Base-by-base conservation (phyloP, 768 basidiomycete genomes). In the Lyophyllum shimeji region DNA sequence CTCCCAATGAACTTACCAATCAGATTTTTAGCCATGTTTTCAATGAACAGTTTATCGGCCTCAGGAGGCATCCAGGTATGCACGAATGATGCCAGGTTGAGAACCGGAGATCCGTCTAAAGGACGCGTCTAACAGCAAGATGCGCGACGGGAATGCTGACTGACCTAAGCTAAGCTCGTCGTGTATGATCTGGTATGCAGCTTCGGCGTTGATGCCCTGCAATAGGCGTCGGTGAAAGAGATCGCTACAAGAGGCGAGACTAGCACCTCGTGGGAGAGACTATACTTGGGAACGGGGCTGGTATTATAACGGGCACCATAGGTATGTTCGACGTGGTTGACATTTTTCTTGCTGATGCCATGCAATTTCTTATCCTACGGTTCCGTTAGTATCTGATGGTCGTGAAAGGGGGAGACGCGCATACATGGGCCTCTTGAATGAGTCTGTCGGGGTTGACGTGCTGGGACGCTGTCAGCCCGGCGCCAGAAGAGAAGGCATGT, bases 361-460 rank as follows among this genome's bases (percentile, higher is more conserved):
- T 68, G 67, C 34, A 61, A 60, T 49, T 77, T 78, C 46, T 80
- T 80, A 64, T 83, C 83, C 80, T 84, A 53, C 11, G 25, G 25
- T n/a, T 18, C 25, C 39, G 31, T 53, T 31, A 43, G 25, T 33
- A 34, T 48, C 23, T 45, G 54, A 46, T 44, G 52, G 13, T 61
- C 43, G 15, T n/a, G 46, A 52, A 18, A 20, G 43, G 39, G n/a
- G 49, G 50, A 6, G 47, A 44, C 48, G 54, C 52, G 52, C 59
- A 53, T 66, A 83, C 87, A 67, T 76, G 77, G 20, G 86, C 70
- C 37, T 82, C 73, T 60, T 76, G 76, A 40, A 93, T 73, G 67
- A 93, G 78, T 48, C 74, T 71, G 53, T 88, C 87, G 1, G 89
- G 71, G 69, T 90, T 82, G 63, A 93, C 74, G 61, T 85, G 86